Conservation (phyloP, 1,284 basidiomycete species). For the Ustilago hordei region DNA sequence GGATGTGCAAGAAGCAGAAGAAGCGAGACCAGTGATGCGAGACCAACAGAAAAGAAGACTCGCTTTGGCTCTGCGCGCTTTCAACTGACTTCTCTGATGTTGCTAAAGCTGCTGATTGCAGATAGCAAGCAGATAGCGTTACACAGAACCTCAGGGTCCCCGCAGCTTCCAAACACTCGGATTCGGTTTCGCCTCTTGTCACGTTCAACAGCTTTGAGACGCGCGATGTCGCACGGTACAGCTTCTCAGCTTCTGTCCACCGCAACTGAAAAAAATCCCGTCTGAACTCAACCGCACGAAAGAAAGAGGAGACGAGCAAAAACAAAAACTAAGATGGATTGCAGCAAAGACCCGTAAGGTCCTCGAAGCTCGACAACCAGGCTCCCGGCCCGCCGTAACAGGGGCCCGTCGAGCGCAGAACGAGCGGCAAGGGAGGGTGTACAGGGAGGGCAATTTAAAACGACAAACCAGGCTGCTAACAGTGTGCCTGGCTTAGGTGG, state of each 20-base stretch:
- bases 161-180: not conserved
- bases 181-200: not conserved
- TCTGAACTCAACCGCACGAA: too few relatives aligned
- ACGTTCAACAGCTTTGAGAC: not conserved
- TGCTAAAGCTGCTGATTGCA: not conserved
- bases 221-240: conserved; percentile 2
- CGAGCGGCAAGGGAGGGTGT: too few relatives aligned
- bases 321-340: too few relatives aligned
- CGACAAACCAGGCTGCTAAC: too few relatives aligned
- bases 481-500: too few relatives aligned
- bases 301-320: too few relatives aligned
- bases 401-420: too few relatives aligned
- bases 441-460: too few relatives aligned
- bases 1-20: not conserved
- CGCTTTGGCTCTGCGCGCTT: not conserved
- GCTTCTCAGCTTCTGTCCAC: not conserved
- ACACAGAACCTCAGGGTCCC: not conserved
- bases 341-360: too few relatives aligned
- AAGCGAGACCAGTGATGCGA: not conserved
- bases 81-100: not conserved
- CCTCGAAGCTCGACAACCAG: too few relatives aligned
- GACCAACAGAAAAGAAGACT: conserved; percentile 4
- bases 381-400: too few relatives aligned
- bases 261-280: not conserved
- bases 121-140: not conserved